These are phyloP conservation scores for Clathrus columnatus DNA, from an alignment of 768 basidiomycete genomes.

Conservation along the genomic window DNA sequence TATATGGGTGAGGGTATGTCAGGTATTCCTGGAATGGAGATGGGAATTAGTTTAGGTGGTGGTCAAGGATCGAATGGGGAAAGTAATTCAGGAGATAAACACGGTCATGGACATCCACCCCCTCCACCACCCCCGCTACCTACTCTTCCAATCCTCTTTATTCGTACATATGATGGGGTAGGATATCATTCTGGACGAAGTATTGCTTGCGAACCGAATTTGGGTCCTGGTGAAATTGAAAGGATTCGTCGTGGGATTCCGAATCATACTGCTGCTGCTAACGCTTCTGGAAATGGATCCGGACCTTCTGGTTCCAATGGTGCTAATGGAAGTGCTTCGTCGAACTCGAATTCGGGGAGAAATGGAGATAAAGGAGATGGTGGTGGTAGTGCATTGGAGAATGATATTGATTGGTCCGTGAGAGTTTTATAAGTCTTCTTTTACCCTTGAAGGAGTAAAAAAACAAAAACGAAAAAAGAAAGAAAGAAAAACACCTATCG, in stretches of 20 bases:
- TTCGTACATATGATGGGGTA: conserved; percentile 74
- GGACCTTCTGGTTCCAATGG: conserved; percentile 60
- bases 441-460: not conserved
- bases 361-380: not conserved
- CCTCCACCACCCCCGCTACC: not conserved
- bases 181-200: conserved; percentile 85
- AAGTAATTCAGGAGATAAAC: not conserved
- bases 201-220: conserved; percentile 74
- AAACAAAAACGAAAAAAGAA: not conserved
- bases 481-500: not conserved
- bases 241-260: conserved; percentile 36
- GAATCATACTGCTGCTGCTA: conserved; percentile 35
- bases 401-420: not conserved
- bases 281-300: conserved; percentile 59
- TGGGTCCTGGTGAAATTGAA: conserved; percentile 58
- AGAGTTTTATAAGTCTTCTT: not conserved
- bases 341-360: conserved; percentile 57
- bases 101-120: not conserved
- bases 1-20: not conserved
- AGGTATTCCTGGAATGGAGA: not conserved
- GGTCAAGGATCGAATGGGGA: not conserved
- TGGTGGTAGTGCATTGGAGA: not conserved
- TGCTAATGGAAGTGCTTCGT: conserved; percentile 64
- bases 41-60: not conserved
- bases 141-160: conserved; percentile 65